These are phyloP conservation scores for Closterium sp. DNA, from an alignment of 139 green algal genomes.

Conservation along the genomic window DNA sequence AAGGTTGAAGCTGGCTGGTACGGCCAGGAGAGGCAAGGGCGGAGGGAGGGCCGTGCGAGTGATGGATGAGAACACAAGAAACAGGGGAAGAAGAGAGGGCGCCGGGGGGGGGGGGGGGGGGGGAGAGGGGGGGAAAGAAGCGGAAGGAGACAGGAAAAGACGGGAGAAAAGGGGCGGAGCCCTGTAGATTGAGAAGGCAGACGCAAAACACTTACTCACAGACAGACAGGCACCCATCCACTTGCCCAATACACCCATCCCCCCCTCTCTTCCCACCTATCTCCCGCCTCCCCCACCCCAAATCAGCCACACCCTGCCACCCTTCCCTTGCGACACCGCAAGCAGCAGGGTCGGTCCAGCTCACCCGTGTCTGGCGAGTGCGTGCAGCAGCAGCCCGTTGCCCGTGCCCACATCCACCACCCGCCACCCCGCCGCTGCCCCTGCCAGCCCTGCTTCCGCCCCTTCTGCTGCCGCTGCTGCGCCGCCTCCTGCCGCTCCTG, in stretches of 20 bases:
- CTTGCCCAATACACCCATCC: neutral
- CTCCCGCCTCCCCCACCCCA: no score
- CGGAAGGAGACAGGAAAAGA: neutral
- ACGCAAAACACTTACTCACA: neutral
- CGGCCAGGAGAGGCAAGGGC: no score
- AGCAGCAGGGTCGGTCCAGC: neutral
- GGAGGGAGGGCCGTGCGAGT: no score
- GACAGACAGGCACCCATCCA: neutral
- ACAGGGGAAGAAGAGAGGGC: no score
- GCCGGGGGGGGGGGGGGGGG: no score
- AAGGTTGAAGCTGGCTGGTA: no score
- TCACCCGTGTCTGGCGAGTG: conserved; percentile 44
- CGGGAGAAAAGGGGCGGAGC: no score
- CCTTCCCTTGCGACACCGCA: neutral
- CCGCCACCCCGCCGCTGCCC: conserved; percentile 6
- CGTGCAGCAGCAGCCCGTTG: conserved; percentile 54
- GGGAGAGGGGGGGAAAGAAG: neutral
- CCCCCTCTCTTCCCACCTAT: neutral
- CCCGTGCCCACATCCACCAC: conserved; percentile 57
- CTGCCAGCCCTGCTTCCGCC: conserved; percentile 36
- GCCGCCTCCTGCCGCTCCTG: neutral
- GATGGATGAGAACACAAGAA: no score
- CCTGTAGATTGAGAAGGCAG: neutral
- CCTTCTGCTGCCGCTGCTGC: conserved; percentile 14
- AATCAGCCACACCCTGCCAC: neutral